These are phyloP conservation scores for Claviceps arundinis DNA, from an alignment of 2,329 filamentous ascomycete genomes.

Conservation along the genomic window DNA sequence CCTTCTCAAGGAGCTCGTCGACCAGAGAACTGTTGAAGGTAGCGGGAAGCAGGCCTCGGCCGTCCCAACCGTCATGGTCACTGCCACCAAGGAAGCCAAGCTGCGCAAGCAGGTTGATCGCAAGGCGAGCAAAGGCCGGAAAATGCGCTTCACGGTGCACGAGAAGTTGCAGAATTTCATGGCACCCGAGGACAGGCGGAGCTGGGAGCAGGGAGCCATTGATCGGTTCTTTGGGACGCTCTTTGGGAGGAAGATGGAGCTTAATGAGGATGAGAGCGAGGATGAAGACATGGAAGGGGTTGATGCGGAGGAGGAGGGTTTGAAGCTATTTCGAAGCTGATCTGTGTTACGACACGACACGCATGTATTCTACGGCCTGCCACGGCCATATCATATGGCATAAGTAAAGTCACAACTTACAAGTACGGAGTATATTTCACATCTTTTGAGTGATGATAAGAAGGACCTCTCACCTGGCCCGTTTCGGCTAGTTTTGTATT, in stretches of 20 bases:
- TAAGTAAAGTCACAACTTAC: too few relatives aligned
- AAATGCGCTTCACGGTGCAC: constrained; percentile 87
- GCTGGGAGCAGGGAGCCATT: constrained; percentile 69
- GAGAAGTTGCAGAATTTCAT: constrained; percentile 98
- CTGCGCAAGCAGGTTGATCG: constrained; percentile 77
- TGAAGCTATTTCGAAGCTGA: constrained; percentile 37
- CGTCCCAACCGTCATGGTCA: constrained; percentile 46
- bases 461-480: too few relatives aligned
- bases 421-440: too few relatives aligned
- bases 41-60: constrained; percentile 32
- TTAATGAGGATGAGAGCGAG: constrained; percentile 39
- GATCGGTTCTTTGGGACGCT: constrained; percentile 65
- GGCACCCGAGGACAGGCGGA: constrained; percentile 71
- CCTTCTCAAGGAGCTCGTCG: constrained; percentile 82
- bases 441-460: too few relatives aligned
- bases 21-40: constrained; percentile 66
- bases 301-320: constrained; percentile 38
- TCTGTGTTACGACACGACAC: not conserved
- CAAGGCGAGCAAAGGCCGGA: constrained; percentile 87
- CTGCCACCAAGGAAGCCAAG: constrained; percentile 63
- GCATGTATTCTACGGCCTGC: not conserved
- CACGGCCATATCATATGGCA: too few relatives aligned
- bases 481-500: too few relatives aligned
- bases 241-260: constrained; percentile 55
- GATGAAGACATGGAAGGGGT: constrained; percentile 39